Evolutionary conservation across 1,284 basidiomycete genomes (phyloP).

Genomic region (Gymnopus androsaceus): DNA sequence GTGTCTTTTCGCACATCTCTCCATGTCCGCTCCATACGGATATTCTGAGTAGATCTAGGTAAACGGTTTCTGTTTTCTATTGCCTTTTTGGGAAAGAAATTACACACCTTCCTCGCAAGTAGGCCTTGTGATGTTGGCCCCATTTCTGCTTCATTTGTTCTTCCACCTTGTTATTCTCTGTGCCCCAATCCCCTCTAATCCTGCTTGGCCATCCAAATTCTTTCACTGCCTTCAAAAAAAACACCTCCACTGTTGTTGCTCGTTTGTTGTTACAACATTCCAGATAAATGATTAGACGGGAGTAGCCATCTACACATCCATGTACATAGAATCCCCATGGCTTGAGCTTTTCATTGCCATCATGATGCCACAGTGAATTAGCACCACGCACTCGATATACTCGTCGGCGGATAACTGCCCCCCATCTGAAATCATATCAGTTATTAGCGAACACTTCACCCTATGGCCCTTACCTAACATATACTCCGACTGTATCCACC

Average conservation of each 20-base stretch:
- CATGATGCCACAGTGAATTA: constrained; percentile 23
- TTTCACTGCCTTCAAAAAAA: constrained; percentile 23
- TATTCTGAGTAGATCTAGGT: constrained; percentile 14
- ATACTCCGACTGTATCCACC: constrained; percentile 14
- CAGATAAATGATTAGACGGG: constrained; percentile 30
- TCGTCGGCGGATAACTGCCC: constrained; percentile 14
- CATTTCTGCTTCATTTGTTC: constrained; percentile 20
- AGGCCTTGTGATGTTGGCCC: constrained; percentile 17
- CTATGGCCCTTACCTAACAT: constrained; percentile 6
- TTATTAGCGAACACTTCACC: not conserved
- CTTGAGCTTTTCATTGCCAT: constrained; percentile 22
- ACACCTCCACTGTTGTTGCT: constrained; percentile 24
- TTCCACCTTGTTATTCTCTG: constrained; percentile 31
- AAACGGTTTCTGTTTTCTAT: not conserved
- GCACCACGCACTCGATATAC: constrained; percentile 22
- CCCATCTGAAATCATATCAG: constrained; percentile 15
- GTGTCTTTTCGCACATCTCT: constrained; percentile 4
- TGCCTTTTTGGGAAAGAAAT: too few relatives aligned
- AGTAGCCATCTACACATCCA: constrained; percentile 35
- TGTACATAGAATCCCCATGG: constrained; percentile 28
- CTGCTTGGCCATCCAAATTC: constrained; percentile 27
- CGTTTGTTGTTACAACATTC: constrained; percentile 26
- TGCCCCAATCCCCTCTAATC: constrained; percentile 30
- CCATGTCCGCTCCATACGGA: constrained; percentile 15
- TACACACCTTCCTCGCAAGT: constrained; percentile 15